Base-by-base conservation (phyloP, 1,284 basidiomycete genomes). In the Leccinum fuscescens region DNA sequence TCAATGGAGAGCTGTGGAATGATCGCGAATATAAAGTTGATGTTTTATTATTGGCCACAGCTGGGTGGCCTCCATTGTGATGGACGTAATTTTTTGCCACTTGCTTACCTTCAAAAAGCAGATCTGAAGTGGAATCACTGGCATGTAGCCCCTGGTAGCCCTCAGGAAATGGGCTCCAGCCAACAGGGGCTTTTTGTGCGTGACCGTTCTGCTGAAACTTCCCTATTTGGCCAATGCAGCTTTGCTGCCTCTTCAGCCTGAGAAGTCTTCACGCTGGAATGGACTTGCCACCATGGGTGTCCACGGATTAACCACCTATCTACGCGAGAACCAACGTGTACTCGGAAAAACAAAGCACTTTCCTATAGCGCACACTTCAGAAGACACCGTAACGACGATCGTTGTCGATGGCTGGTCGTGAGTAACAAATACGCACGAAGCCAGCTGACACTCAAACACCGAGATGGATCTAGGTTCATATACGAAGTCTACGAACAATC, bases 361-460 rank as follows among this genome's bases (percentile, higher is more conserved):
- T 65, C 56, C 64, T 42, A 54, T 54, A 17, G 52, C 58, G 9
- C 58, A 42, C 35, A 54, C 54, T 27, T 63, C 65, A 44, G 61
- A 55, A 6, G 56, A 64, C 15, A 44, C 64, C 46, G 49, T 59
- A 67, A 64, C 69, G 51, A 72, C 78, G 9, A 78, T 94, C 62
- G 86, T 95, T 2, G 83, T 95, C 44, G 93, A 96, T 77, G 92
- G 86, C 49, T 93, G 90, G 92, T 93, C 92, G 93, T 94, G 73
- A 86, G 92, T 85, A 17, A 22, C 52, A 59, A 20, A 53, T 54
- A 44, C 22, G 35, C 35, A 15, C 9, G 24, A 44, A 46, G 17
- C 20, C n/a, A n/a, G 49, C 17, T 55, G 1, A 24, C 44, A 11
- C 54, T 58, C 46, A 57, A n/a, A 56, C 44, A 37, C 44, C 17